These are phyloP conservation scores for Hammondia hammondi DNA, from an alignment of 169 alveolate species.

Conservation along the genomic window DNA sequence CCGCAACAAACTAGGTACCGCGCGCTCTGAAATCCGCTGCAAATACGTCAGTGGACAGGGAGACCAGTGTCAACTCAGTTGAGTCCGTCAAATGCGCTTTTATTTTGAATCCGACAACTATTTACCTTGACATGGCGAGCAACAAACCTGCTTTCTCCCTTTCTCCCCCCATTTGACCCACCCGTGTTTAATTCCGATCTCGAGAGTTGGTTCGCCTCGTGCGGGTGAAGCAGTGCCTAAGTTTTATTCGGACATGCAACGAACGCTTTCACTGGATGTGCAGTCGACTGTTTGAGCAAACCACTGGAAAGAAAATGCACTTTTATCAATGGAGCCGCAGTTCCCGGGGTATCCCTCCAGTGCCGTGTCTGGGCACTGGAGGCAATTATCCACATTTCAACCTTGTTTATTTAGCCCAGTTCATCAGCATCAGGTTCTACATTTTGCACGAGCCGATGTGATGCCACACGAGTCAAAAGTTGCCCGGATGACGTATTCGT, in stretches of 20 bases:
- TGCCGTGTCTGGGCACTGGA: neutral
- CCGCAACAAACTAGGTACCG: neutral
- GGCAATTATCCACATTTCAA: neutral
- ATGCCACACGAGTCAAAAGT: neutral
- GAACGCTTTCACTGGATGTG: too few relatives aligned
- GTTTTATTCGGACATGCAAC: too few relatives aligned
- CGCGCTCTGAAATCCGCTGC: neutral
- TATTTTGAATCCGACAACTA: too few relatives aligned
- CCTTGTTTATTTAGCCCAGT: neutral
- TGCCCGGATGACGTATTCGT: neutral
- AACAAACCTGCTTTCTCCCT: too few relatives aligned
- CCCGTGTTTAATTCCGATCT: too few relatives aligned
- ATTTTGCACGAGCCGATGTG: neutral
- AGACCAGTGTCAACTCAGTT: neutral
- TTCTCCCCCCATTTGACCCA: too few relatives aligned
- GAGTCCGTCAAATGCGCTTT: neutral
- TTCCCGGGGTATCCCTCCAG: neutral
- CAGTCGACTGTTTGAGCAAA: too few relatives aligned
- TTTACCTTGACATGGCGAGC: too few relatives aligned
- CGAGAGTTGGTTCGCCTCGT: too few relatives aligned
- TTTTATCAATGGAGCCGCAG: neutral
- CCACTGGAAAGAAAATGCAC: too few relatives aligned
- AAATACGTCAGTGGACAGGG: neutral
- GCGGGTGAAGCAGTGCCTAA: too few relatives aligned
- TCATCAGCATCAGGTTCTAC: neutral